Evolutionary conservation across 352 stramenopile species (phyloP).

Genomic region (Thalassiosira delicatula): DNA sequence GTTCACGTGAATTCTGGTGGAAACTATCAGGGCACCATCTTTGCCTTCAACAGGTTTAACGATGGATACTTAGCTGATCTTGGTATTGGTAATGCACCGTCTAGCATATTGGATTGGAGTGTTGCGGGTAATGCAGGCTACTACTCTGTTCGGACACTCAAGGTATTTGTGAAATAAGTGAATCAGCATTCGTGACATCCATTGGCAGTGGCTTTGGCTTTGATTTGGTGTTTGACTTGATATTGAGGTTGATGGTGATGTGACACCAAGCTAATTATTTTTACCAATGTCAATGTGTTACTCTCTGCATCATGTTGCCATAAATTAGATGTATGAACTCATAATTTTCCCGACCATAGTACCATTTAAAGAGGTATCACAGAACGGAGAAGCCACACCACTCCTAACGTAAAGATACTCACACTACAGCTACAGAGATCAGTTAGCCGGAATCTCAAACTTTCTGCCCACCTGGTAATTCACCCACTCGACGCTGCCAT

Average conservation of each 20-base stretch:
- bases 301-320: no score
- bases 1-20: background rate
- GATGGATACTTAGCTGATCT: background rate
- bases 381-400: no score
- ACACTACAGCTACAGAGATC: no score
- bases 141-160: background rate
- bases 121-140: background rate
- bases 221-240: no score
- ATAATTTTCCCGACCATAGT: no score
- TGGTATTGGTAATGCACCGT: background rate
- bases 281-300: no score
- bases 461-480: conserved; percentile 58
- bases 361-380: no score
- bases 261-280: no score
- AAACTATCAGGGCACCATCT: background rate
- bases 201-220: no score
- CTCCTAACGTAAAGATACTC: no score
- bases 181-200: background rate
- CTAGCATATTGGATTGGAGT: background rate
- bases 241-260: no score
- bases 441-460: conserved; percentile 60
- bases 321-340: no score
- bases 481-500: conserved; percentile 58
- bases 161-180: background rate
- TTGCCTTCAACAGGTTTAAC: background rate